Conservation (phyloP, 352 stramenopile species). For the Phytophthora pinifolia region DNA sequence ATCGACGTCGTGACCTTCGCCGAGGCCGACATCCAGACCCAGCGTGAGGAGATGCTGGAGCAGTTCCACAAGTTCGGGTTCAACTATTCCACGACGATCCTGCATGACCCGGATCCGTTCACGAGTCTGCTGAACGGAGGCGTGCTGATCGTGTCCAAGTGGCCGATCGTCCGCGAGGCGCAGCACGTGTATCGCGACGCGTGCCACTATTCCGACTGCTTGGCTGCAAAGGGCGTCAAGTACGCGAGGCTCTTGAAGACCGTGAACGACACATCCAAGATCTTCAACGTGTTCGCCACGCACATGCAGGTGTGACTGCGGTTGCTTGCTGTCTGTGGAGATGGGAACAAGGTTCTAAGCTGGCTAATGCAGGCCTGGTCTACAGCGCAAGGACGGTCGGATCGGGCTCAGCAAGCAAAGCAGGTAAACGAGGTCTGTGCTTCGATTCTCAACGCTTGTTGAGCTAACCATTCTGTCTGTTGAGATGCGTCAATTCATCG, state of each 20-base stretch:
- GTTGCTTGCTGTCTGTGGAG: not conserved
- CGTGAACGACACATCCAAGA: slow-evolving; percentile 44
- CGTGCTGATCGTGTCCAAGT: slow-evolving; percentile 81
- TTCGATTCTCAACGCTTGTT: not conserved
- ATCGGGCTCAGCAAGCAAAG: slow-evolving; percentile 67
- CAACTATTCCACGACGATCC: slow-evolving; percentile 60
- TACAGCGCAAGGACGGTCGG: slow-evolving; percentile 52
- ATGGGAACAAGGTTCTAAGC: not conserved
- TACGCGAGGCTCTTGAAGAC: slow-evolving; percentile 79
- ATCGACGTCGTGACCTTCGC: slow-evolving; percentile 84
- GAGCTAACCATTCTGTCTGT: not conserved
- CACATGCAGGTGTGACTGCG: slow-evolving; percentile 67
- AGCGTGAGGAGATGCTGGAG: slow-evolving; percentile 62
- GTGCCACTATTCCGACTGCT: slow-evolving; percentile 83
- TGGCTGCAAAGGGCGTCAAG: slow-evolving; percentile 84
- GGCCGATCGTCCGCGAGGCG: slow-evolving; percentile 73
- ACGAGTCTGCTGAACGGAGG: slow-evolving; percentile 81
- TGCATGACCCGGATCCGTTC: slow-evolving; percentile 80
- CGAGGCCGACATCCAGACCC: slow-evolving; percentile 50
- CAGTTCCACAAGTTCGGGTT: slow-evolving; percentile 62
- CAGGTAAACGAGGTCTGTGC: slow-evolving; percentile 36
- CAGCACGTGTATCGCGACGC: slow-evolving; percentile 79
- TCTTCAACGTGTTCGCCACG: slow-evolving; percentile 86
- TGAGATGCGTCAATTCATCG: slow-evolving; percentile 66
- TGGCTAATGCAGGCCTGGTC: slow-evolving; percentile 65